These are phyloP conservation scores for Roridomyces roridus DNA, from an alignment of 768 basidiomycete genomes.

Conservation along the genomic window DNA sequence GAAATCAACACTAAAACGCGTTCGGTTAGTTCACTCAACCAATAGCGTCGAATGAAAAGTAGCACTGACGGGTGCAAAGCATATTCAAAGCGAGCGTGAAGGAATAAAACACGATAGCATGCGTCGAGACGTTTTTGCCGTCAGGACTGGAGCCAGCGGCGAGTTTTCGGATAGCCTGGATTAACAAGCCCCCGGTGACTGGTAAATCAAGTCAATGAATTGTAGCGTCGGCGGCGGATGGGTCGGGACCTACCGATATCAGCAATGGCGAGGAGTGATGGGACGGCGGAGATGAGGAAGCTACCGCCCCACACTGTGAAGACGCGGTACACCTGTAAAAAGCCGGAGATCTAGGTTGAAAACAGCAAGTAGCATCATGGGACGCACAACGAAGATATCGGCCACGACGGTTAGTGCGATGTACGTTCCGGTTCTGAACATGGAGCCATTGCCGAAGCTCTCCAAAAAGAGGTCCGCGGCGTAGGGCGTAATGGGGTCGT, in stretches of 20 bases:
- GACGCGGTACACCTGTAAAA: conserved; percentile 17
- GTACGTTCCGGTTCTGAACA: conserved; percentile 24
- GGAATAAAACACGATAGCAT: conserved; percentile 17
- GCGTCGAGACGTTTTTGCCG: conserved; percentile 14
- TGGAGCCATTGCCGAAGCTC: conserved; percentile 21
- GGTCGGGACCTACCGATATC: conserved; percentile 18
- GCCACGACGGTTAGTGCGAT: conserved; percentile 23
- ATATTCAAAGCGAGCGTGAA: conserved; percentile 21
- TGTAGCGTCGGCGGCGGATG: neutral
- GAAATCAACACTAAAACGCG: conserved; percentile 13
- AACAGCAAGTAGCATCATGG: no score
- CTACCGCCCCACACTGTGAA: conserved; percentile 14
- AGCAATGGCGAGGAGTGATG: conserved; percentile 15
- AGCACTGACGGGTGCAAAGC: conserved; percentile 15
- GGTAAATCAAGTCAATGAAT: neutral
- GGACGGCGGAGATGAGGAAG: conserved; percentile 1
- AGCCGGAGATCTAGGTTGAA: no score
- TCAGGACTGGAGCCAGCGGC: conserved; percentile 17
- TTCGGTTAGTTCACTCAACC: neutral
- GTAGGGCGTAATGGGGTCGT: conserved; percentile 11
- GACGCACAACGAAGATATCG: conserved; percentile 22
- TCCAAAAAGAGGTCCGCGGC: conserved; percentile 20
- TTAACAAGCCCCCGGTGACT: conserved; percentile 20
- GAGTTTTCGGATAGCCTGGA: conserved; percentile 18
- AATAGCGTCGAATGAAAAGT: neutral